Base-by-base conservation (phyloP, 2,329 filamentous ascomycete species). In the Aaosphaeria arxii region DNA sequence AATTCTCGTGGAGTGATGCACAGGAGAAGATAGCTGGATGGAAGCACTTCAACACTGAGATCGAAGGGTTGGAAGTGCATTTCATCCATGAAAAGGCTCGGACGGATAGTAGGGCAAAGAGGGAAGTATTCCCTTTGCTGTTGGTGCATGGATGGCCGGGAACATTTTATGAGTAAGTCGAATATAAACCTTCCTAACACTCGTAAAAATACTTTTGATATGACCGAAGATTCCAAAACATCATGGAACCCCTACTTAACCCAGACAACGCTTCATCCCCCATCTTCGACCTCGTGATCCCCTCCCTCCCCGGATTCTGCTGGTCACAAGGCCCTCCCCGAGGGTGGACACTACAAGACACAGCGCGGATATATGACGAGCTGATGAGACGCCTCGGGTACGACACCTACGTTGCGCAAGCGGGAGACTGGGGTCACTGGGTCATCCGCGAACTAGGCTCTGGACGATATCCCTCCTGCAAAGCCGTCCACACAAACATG, bases 251-350 rank as follows among this genome's bases (percentile, higher is more conserved):
- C 29, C 52, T 76, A 2, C 55, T 67, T 4, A 48, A 63, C 7
- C 74, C 67, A 1, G 44, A 57, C 4, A 47, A 56, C 24, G 13
- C 46, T n/a, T 47, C 52, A 9, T 53, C 52, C 2, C 55, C 54
- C 42, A 70, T 75, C 0, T 85, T 84, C 55, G 75, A 84, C 50
- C 69, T 83, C 7, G 76, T 85, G 0, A 80, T 80, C 0, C 82
- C 82, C 0, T 82, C 77, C 5, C 66, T 85, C 1, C 81, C 82
- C 0, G 43, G 43, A 17, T 62, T 40, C 17, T n/a, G 11, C 11
- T 40, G 39, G 39, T 40, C 39, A 7, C 39, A 40, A 40, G 39
- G 39, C 11, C 11, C 11, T 11, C 39, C 39, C 9, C 11, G 39
- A 7, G 17, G 17, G 7, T 40, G 40, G 78, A 76, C 48, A 50